Base-by-base conservation (phyloP, 2,329 filamentous ascomycete genomes). In the Chaetomiaceae sp. region DNA sequence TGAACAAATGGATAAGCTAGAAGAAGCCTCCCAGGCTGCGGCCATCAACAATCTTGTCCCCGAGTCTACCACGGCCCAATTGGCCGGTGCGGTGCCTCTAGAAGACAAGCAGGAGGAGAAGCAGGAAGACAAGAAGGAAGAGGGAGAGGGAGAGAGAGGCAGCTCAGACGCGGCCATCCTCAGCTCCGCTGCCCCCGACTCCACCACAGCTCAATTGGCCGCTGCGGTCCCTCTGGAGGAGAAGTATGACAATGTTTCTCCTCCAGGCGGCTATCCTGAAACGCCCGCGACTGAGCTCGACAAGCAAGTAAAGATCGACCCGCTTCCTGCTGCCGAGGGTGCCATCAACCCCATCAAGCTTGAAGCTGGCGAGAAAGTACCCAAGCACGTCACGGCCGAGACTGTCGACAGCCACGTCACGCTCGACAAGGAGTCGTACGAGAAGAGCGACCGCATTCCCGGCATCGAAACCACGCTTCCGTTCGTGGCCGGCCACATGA, bases 361-460 rank as follows among this genome's bases (percentile, higher is more conserved):
- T 50, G 79, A 80, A 21, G 87, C 91, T 4, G 90, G 90, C 63
- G 89, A 95, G 73, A 83, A 85, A 68, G 80, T 96, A 9, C 91
- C 91, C 36, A 78, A 87, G 43, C 78, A 79, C 23, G 65, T 90
- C 62, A 84, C 83, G 43, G 70, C 78, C 47, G 87, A 88, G 68
- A 85, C 86, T 59, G 75, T 81, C 62, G 86, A 89, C 67, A 74
- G 75, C 55, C 85, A 90, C 46, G 80, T 96, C 65, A 82, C 85
- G 64, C 80, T 89, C 18, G 91, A 96, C 68, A 80, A 90, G 69
- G 88, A 84, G 61, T 92, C 89, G 1, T 97, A 96, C 70, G 86
- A 95, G 69, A 88, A 88, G 69, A 84, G 85, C 58, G 87, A 87
- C 64, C 79, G 84, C 53, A 70, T 84, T 37, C 76, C 78, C 46